Conservation (phyloP, 2,329 filamentous ascomycete genomes). For the Sphaerostilbella broomeana region DNA sequence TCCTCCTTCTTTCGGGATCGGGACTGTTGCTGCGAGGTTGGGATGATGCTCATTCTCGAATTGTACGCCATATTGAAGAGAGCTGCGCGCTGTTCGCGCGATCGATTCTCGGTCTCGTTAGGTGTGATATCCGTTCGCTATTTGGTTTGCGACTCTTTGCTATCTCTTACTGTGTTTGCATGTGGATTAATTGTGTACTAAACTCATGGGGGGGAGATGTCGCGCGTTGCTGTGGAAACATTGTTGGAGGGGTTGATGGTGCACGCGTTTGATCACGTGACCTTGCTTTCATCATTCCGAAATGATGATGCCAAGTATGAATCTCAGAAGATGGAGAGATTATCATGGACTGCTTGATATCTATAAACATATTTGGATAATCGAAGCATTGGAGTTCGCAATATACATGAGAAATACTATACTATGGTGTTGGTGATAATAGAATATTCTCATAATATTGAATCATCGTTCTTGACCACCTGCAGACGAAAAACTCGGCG, state of each 20-base stretch:
- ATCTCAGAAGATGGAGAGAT: too few species aligned
- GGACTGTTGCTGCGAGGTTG: slow-evolving; percentile 41
- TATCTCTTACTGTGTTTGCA: not conserved
- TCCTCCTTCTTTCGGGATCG: slow-evolving; percentile 54
- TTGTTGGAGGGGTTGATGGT: not conserved
- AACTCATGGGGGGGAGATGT: too few species aligned
- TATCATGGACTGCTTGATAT: too few species aligned
- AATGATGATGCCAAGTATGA: not conserved
- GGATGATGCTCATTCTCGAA: slow-evolving; percentile 54
- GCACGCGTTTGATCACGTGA: not conserved
- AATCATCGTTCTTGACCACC: too few species aligned
- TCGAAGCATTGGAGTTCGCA: too few species aligned
- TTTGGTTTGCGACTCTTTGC: not conserved
- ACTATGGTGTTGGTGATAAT: too few species aligned
- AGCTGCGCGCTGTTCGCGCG: slow-evolving; percentile 2
- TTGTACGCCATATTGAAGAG: slow-evolving; percentile 49
- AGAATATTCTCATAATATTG: too few species aligned
- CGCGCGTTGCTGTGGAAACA: slow-evolving; percentile 15
- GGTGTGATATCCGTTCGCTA: too few species aligned
- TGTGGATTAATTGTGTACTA: slow-evolving; percentile 1
- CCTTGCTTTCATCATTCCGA: not conserved
- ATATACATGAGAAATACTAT: too few species aligned
- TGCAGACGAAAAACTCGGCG: too few species aligned
- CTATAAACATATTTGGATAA: too few species aligned
- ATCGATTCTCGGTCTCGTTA: too few species aligned